phyloP scores from a whole-genome alignment of 306 rosid species.

The Ormosia semicastrata region DNA sequence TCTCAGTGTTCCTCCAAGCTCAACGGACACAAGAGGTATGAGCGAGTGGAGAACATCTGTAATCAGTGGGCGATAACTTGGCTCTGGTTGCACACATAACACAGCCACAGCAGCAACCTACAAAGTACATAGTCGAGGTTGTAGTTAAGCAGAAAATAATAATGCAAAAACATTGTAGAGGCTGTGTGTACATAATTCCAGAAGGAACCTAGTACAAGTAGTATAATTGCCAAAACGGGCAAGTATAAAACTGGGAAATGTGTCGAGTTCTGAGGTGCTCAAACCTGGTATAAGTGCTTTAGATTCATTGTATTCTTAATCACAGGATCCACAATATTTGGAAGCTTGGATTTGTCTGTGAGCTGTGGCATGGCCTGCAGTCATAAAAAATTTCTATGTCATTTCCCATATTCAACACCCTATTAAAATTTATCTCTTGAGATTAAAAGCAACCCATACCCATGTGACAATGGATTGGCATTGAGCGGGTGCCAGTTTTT shows the following conservation, averaged over 20 bases:
- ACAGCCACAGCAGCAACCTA: conserved; percentile 98
- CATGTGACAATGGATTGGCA: conserved; percentile 98
- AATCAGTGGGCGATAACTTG: conserved; percentile 92
- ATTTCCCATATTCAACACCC: neutral
- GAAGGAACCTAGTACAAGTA: neutral
- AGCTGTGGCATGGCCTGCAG: conserved; percentile 99
- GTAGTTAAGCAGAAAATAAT: conserved; percentile 2
- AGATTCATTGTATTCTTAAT: conserved; percentile 85
- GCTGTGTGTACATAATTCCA: neutral
- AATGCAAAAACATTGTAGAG: neutral
- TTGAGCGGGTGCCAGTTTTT: conserved; percentile 80
- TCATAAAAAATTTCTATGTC: conserved; percentile 16
- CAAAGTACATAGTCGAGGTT: neutral
- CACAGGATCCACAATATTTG: conserved; percentile 80
- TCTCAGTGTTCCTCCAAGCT: conserved; percentile 92
- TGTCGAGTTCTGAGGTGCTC: neutral
- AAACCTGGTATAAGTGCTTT: conserved; percentile 93
- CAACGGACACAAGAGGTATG: conserved; percentile 79
- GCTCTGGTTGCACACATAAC: conserved; percentile 95
- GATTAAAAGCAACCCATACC: conserved; percentile 49
- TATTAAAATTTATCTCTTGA: neutral
- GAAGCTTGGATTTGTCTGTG: conserved; percentile 93
- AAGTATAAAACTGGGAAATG: neutral
- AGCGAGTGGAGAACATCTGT: conserved; percentile 95
- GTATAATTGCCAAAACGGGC: neutral